These are phyloP conservation scores for Cornus florida DNA, from an alignment of 148 eudicot genomes.

Conservation along the genomic window DNA sequence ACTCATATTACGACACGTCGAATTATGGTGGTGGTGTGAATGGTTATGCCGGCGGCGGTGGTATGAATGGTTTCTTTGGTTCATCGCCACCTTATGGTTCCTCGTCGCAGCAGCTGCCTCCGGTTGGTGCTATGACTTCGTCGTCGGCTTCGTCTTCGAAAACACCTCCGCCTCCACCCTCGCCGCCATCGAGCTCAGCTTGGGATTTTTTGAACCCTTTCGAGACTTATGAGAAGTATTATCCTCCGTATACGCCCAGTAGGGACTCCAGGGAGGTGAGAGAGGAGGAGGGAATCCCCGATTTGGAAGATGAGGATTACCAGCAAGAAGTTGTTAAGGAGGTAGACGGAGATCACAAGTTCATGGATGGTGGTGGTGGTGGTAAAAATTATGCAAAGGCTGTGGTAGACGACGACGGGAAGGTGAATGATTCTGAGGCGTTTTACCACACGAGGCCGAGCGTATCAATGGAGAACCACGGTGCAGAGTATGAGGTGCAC, in stretches of 20 bases:
- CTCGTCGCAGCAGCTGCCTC: constrained; percentile 9
- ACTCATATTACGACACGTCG: constrained; percentile 26
- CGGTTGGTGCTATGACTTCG: constrained; percentile 2
- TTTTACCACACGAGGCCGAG: constrained; percentile 35
- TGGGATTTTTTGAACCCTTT: constrained; percentile 92
- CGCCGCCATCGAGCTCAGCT: constrained; percentile 59
- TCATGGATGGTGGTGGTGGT: constrained; percentile 38
- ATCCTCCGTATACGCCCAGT: constrained; percentile 69
- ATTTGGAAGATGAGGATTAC: constrained; percentile 82
- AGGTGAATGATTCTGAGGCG: constrained; percentile 26
- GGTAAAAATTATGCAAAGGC: constrained; percentile 36
- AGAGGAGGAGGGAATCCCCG: constrained; percentile 95
- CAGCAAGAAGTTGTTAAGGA: constrained; percentile 85
- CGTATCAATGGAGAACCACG: constrained; percentile 33
- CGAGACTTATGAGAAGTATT: constrained; percentile 57
- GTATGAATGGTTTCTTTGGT: constrained; percentile 25
- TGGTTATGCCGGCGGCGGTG: constrained; percentile 9
- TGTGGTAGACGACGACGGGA: constrained; percentile 27
- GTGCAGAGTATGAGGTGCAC: constrained; percentile 80
- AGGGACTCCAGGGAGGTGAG: constrained; percentile 81
- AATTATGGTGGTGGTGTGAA: constrained; percentile 25
- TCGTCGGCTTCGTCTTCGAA: constrained; percentile 34
- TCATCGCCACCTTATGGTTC: constrained; percentile 25
- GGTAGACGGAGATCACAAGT: constrained; percentile 59
- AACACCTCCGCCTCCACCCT: constrained; percentile 72